Conservation (phyloP, 192 early-diverging fungal genomes). For the Podila verticillata region DNA sequence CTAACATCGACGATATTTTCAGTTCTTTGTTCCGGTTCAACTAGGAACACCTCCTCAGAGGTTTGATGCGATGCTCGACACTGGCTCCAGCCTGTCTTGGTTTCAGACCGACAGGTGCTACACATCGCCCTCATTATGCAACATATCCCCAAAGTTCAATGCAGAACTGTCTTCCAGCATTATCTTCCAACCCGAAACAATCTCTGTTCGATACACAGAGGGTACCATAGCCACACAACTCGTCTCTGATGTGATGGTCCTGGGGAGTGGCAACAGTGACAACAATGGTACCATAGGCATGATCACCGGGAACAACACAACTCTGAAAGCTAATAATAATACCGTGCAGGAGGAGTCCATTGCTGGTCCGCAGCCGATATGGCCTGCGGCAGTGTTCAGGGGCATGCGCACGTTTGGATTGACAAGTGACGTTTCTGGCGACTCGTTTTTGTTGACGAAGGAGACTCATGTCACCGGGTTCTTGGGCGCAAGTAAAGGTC, state of each 20-base stretch:
- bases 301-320: not conserved
- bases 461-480: slow-evolving; percentile 27
- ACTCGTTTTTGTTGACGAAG: slow-evolving; percentile 20
- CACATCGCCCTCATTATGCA: slow-evolving; percentile 1
- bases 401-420: slow-evolving; percentile 18
- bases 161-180: slow-evolving; percentile 12
- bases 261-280: not conserved
- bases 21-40: slow-evolving; percentile 41
- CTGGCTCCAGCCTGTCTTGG: slow-evolving; percentile 45
- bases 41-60: slow-evolving; percentile 30
- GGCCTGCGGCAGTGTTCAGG: not conserved
- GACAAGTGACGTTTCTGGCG: slow-evolving; percentile 29
- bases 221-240: slow-evolving; percentile 18
- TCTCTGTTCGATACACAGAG: slow-evolving; percentile 27
- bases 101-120: slow-evolving; percentile 21
- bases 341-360: not conserved
- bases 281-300: not conserved
- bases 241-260: slow-evolving; percentile 19
- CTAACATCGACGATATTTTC: not conserved
- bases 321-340: not conserved
- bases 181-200: slow-evolving; percentile 2
- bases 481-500: slow-evolving; percentile 24
- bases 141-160: slow-evolving; percentile 29
- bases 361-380: not conserved
- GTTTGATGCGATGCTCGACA: slow-evolving; percentile 37